These are phyloP conservation scores for Fusarium gaditjirri DNA, from an alignment of 2,329 filamentous ascomycete species.

Conservation along the genomic window DNA sequence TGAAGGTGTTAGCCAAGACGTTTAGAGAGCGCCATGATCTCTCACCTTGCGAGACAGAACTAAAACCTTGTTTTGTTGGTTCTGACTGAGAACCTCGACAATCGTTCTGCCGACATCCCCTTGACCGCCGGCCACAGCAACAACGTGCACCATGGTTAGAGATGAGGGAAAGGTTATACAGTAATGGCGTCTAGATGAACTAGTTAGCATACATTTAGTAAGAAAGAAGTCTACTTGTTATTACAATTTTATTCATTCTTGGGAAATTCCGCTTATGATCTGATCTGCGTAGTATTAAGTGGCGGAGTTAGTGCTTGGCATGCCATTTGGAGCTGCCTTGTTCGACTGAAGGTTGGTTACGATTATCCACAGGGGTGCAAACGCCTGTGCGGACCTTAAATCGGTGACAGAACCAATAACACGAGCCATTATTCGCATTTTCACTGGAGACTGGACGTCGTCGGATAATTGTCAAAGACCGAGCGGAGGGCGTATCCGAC, in stretches of 20 bases:
- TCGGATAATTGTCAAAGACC: background rate
- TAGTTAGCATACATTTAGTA: rapidly evolving
- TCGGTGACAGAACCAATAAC: background rate
- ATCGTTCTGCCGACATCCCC: background rate
- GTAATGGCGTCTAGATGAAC: too few relatives aligned
- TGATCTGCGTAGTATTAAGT: background rate
- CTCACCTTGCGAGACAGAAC: background rate
- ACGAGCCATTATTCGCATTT: background rate
- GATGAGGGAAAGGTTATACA: background rate
- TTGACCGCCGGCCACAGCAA: background rate
- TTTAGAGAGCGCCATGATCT: rapidly evolving
- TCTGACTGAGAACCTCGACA: background rate
- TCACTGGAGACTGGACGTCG: background rate
- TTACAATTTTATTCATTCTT: background rate
- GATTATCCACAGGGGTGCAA: too few relatives aligned
- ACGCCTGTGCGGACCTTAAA: background rate
- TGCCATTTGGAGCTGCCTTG: background rate
- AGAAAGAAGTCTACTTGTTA: rapidly evolving
- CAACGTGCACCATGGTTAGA: background rate
- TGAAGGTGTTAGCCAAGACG: rapidly evolving
- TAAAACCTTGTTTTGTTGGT: background rate
- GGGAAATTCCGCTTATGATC: background rate
- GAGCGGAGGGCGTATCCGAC: background rate
- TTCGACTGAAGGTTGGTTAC: background rate
- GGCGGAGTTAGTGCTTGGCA: background rate